phyloP scores from a whole-genome alignment of 805 yeast species.

The Tetrapisispora fleetii region DNA sequence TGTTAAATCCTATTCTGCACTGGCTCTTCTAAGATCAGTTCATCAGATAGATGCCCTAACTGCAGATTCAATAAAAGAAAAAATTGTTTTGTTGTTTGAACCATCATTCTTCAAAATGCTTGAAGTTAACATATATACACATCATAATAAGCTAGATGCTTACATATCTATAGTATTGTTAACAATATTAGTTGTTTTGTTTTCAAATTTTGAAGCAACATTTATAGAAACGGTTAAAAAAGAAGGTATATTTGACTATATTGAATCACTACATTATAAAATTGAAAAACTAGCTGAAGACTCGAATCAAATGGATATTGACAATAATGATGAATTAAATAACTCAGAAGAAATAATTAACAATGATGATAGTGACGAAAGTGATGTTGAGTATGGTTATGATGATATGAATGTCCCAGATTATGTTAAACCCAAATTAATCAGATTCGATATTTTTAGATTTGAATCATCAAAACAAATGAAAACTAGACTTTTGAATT shows the following conservation, averaged over 20 bases:
- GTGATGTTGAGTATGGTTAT: conserved; percentile 23
- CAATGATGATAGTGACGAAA: conserved; percentile 18
- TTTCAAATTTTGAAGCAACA: conserved; percentile 34
- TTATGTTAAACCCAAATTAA: conserved; percentile 18
- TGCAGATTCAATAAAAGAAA: conserved; percentile 25
- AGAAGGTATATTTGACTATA: conserved; percentile 43
- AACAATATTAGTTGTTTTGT: conserved; percentile 33
- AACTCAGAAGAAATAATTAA: conserved; percentile 7
- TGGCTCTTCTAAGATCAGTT: conserved; percentile 44
- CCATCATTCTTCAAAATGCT: background rate
- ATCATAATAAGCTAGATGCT: background rate
- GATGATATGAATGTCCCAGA: conserved; percentile 29
- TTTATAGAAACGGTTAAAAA: conserved; percentile 34
- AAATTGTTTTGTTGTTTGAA: conserved; percentile 1
- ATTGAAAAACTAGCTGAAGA: conserved; percentile 7
- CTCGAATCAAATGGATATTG: background rate
- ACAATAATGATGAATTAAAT: conserved; percentile 11
- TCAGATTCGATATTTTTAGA: conserved; percentile 16
- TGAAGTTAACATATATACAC: background rate
- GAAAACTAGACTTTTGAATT: background rate
- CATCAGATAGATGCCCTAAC: conserved; percentile 30
- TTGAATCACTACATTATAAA: conserved; percentile 5
- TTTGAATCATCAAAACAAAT: background rate
- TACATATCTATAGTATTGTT: conserved; percentile 44
- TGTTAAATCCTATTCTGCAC: conserved; percentile 46